Percentiles rank a stretch among this genome's conserved stretches.
Conservation (phyloP, 2,329 filamentous ascomycete genomes). For the Pochonia chlamydosporia region DNA sequence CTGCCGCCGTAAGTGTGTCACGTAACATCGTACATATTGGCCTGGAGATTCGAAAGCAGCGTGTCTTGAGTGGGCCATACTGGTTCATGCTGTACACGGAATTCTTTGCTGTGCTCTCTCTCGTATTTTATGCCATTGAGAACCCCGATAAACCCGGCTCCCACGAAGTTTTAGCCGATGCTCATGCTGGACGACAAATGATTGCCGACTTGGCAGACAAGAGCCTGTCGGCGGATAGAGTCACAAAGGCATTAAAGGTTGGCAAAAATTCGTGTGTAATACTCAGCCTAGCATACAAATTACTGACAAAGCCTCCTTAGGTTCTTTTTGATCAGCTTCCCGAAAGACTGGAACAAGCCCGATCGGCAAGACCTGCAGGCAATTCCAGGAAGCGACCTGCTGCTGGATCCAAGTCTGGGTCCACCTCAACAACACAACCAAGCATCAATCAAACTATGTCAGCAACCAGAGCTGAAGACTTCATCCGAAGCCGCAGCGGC, state of each 20-base stretch:
- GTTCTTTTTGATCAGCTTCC: slow-evolving; percentile 80
- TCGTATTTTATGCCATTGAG: slow-evolving; percentile 75
- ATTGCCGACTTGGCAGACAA: slow-evolving; percentile 72
- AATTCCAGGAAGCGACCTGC: slow-evolving; percentile 53
- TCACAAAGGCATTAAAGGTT: slow-evolving; percentile 72
- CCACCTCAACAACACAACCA: slow-evolving; percentile 23
- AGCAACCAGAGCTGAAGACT: slow-evolving; percentile 27
- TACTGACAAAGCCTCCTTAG: slow-evolving; percentile 34
- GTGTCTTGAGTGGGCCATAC: slow-evolving; percentile 72
- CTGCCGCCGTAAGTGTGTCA: slow-evolving; percentile 56
- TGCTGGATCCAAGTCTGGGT: slow-evolving; percentile 31
- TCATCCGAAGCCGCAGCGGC: slow-evolving; percentile 23
- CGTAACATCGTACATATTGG: slow-evolving; percentile 76
- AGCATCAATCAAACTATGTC: slow-evolving; percentile 25
- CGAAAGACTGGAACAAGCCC: slow-evolving; percentile 55
- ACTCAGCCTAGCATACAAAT: neutral
- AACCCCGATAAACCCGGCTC: slow-evolving; percentile 71
- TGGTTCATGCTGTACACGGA: slow-evolving; percentile 85
- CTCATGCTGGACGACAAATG: slow-evolving; percentile 76
- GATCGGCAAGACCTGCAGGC: slow-evolving; percentile 23
- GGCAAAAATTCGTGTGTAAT: slow-evolving; percentile 21
- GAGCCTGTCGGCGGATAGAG: slow-evolving; percentile 84
- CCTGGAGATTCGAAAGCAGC: slow-evolving; percentile 68
- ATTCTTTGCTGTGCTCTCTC: slow-evolving; percentile 73
- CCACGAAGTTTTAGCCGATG: slow-evolving; percentile 78